Evolutionary conservation across 331 rosid species (phyloP), one percentile per base, ranked within the genome.

Genomic region (Acacia concinna): DNA sequence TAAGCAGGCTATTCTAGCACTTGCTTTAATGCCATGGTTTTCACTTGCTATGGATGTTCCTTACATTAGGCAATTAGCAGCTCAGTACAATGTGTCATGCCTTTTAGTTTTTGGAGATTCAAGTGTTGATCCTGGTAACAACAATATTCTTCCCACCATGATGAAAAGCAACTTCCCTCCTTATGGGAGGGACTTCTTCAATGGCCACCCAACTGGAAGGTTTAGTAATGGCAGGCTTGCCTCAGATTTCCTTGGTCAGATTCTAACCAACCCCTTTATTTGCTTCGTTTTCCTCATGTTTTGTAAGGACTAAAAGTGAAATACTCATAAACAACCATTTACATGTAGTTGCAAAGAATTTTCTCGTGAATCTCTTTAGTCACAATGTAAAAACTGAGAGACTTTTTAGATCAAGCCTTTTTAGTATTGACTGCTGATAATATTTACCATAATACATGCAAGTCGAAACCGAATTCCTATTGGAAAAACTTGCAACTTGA

Each of bases 101-200:
- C 43, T 90, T 28, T 62, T 93, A 28, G 94, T 91, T 32, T 93
- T 93, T 51, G 97, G 97, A 65, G 97, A 93, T 71, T 93, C 94
- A 0, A 93, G 94, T 69, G 97, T 93, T 44, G 97, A 93, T 81
- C 86, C 97, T 28, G 97, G 97, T 1, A 93, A 91, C 67, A 93
- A 91, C 87, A 88, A 93, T 78, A 75, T 66, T 73, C 94, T 93
- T 71, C 73, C 21, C 6, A 93, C 97, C 14, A 32, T 75, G 6
- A n/a, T 81, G 84, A 91, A 93, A 76, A 70, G 94, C 70, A 93
- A 93, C 73, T 91, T 91, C 70, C 88, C 76, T 73, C 97, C 97
- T 70, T 93, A 93, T 69, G 97, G 94, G 9, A 87, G 81, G n/a
- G 70, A 89, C 79, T 91, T 89, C 93, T 89, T 85, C n/a, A 30